phyloP scores from a whole-genome alignment of 345 rosid species.

The Lepidium aucheri region DNA sequence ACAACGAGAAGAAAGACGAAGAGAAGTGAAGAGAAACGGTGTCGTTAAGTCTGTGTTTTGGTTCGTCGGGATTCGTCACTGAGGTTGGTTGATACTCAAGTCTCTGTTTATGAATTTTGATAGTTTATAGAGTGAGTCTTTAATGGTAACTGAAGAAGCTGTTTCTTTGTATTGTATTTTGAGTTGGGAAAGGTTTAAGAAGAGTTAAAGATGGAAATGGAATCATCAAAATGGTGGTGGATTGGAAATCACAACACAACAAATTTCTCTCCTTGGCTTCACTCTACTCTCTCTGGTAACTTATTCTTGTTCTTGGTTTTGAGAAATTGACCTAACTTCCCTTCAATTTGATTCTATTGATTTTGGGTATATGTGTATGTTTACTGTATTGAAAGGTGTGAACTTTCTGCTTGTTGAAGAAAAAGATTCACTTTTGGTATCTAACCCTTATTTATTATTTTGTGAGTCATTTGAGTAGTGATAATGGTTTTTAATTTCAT shows the following conservation, averaged over 20 bases:
- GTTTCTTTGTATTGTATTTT: neutral
- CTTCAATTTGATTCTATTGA: neutral
- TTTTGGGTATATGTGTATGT: neutral
- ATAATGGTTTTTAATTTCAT: neutral
- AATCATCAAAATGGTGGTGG: slow-evolving; percentile 33
- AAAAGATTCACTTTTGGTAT: neutral
- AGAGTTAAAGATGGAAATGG: slow-evolving; percentile 22
- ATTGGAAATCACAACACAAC: slow-evolving; percentile 31
- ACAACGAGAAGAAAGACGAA: neutral
- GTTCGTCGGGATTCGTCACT: neutral
- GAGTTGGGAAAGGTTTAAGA: neutral
- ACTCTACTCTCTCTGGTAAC: slow-evolving; percentile 27
- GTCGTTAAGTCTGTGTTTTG: neutral
- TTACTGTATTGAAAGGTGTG: neutral
- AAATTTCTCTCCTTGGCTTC: slow-evolving; percentile 31
- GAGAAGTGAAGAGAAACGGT: neutral
- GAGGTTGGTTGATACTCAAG: slow-evolving; percentile 5
- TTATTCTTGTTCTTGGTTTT: neutral
- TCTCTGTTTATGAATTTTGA: neutral
- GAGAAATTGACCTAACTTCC: too few species aligned
- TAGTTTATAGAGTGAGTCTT: neutral
- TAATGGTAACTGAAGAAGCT: neutral
- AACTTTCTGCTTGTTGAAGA: neutral
- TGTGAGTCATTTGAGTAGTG: neutral
- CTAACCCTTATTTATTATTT: neutral